Percentiles rank a stretch among this genome's conserved stretches.
These are phyloP conservation scores for Uromyces viciae-fabae DNA, from an alignment of 1,284 basidiomycete species.

Conservation along the genomic window DNA sequence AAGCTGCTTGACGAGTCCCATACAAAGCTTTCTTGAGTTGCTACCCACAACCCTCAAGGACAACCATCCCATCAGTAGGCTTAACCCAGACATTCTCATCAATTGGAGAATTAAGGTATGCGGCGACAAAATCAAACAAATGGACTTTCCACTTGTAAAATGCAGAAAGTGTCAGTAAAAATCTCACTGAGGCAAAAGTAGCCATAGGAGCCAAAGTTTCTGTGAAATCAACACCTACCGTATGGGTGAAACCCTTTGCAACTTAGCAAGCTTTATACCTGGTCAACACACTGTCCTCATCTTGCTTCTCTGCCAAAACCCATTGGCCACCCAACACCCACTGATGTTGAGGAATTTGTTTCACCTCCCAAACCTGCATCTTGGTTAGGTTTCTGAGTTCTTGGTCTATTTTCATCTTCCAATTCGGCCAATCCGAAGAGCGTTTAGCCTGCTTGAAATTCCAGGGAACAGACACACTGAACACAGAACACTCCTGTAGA, in stretches of 20 bases:
- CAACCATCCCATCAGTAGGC: background rate
- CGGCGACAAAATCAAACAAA: slow-evolving; percentile 3
- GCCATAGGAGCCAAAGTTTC: slow-evolving; percentile 9
- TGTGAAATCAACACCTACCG: background rate
- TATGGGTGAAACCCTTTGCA: slow-evolving; percentile 12
- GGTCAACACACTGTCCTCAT: background rate
- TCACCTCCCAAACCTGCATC: background rate
- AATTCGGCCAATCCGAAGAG: background rate
- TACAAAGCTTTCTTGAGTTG: slow-evolving; percentile 2
- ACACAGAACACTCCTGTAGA: background rate
- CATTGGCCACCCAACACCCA: background rate
- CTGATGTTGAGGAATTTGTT: background rate
- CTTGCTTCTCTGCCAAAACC: background rate
- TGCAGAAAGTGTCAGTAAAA: background rate
- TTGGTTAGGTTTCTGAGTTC: background rate
- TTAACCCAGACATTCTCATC: background rate
- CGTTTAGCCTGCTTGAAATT: background rate
- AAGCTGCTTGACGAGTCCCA: background rate
- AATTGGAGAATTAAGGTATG: background rate
- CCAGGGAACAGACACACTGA: background rate
- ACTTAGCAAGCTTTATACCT: background rate
- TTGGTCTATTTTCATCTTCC: background rate
- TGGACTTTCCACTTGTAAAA: background rate
- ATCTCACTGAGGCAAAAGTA: background rate
- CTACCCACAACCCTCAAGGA: background rate